Evolutionary conservation across 2,329 filamentous ascomycete genomes (phyloP).

Genomic region (Penicillium polonicum): DNA sequence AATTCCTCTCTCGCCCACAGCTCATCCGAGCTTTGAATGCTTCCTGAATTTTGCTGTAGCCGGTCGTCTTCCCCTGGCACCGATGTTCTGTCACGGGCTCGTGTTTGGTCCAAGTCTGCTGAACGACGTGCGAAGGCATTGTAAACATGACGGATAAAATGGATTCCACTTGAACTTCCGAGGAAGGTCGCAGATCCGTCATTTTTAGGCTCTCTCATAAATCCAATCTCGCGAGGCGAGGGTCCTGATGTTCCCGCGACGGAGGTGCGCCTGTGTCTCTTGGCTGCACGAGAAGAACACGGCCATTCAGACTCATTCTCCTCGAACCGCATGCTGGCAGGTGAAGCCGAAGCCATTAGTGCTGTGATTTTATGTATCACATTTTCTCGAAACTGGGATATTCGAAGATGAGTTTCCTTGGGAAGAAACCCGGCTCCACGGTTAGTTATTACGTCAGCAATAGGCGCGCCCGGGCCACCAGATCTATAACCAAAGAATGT

Average conservation of each 20-base stretch:
- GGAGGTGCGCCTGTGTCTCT: constrained; percentile 29
- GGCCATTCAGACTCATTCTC: constrained; percentile 18
- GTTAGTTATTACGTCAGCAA: constrained; percentile 2
- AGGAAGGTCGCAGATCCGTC: constrained; percentile 55
- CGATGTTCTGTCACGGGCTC: constrained; percentile 41
- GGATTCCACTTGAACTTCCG: constrained; percentile 59
- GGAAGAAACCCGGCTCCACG: not conserved
- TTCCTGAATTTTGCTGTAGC: constrained; percentile 25
- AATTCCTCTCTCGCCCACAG: constrained; percentile 20
- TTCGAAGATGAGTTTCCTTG: not conserved
- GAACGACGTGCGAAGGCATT: constrained; percentile 46
- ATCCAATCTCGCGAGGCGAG: constrained; percentile 44
- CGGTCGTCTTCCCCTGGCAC: constrained; percentile 61
- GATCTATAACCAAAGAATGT: not conserved
- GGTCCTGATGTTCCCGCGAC: constrained; percentile 17
- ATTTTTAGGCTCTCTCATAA: constrained; percentile 53
- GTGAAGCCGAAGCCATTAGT: constrained; percentile 19
- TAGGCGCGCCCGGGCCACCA: not conserved
- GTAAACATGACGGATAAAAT: constrained; percentile 58
- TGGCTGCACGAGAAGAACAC: constrained; percentile 23
- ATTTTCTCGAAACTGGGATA: not conserved
- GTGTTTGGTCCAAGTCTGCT: constrained; percentile 29
- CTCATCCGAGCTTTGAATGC: constrained; percentile 43
- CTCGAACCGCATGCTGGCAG: constrained; percentile 13
- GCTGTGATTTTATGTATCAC: not conserved